Evolutionary conservation across 1,284 basidiomycete genomes (phyloP).

Genomic region (Mycena citricolor): DNA sequence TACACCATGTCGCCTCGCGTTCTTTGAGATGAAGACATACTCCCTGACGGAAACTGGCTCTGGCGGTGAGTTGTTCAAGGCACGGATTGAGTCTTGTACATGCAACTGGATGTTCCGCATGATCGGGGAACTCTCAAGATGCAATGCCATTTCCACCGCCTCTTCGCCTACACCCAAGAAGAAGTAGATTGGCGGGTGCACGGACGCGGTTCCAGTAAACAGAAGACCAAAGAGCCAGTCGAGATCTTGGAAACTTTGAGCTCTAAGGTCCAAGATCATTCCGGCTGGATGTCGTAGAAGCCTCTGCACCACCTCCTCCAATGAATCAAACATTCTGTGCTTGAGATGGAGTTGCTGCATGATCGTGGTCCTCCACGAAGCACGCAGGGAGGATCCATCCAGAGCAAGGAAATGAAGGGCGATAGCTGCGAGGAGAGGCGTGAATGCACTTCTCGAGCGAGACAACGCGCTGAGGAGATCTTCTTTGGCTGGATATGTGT

Average conservation of each 20-base stretch:
- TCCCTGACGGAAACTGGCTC: background rate
- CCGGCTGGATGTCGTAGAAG: background rate
- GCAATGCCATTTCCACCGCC: background rate
- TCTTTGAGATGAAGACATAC: conserved; percentile 1
- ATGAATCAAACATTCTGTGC: background rate
- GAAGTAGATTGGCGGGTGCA: conserved; percentile 1
- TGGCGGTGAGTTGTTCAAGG: background rate
- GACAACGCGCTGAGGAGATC: background rate
- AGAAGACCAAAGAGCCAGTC: background rate
- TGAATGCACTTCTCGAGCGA: background rate
- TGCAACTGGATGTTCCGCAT: background rate
- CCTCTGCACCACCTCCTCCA: background rate
- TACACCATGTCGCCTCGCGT: background rate
- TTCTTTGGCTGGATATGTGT: background rate
- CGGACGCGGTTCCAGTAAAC: background rate
- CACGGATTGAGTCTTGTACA: background rate
- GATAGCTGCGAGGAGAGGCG: background rate
- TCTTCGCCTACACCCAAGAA: background rate
- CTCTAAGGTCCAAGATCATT: background rate
- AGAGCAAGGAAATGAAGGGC: background rate
- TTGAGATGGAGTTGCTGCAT: background rate
- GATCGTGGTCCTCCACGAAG: background rate
- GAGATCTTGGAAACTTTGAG: background rate
- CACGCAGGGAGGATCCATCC: background rate
- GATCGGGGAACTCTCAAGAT: background rate